phyloP scores from a whole-genome alignment of 495 filamentous ascomycete genomes.

The Durotheca rogersii region DNA sequence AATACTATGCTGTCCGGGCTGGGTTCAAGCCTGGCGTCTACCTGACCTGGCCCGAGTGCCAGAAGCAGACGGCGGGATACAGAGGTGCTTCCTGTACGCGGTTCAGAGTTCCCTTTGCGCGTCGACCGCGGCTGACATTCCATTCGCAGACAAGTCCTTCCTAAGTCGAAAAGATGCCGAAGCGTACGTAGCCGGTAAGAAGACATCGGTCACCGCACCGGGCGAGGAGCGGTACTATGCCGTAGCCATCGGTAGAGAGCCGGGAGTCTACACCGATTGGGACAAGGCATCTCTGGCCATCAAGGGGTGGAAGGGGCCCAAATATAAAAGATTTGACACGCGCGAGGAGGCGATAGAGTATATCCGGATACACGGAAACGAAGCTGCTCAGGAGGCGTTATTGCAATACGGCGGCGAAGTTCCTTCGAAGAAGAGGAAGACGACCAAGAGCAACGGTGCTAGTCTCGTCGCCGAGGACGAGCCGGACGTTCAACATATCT shows the following conservation, averaged over 20 bases:
- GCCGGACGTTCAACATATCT: conserved; percentile 66
- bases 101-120: background rate
- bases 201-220: conserved; percentile 34
- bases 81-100: conserved; percentile 77
- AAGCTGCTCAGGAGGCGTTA: conserved; percentile 64
- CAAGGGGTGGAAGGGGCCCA: conserved; percentile 71
- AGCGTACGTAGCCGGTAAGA: conserved; percentile 68
- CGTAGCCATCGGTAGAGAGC: conserved; percentile 75
- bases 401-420: conserved; percentile 35
- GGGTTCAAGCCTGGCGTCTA: conserved; percentile 87
- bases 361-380: conserved; percentile 36
- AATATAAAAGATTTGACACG: conserved; percentile 78
- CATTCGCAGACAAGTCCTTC: conserved; percentile 75
- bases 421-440: conserved; percentile 30
- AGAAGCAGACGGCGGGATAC: conserved; percentile 80
- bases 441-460: conserved; percentile 37
- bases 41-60: conserved; percentile 75
- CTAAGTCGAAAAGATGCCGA: conserved; percentile 72
- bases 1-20: conserved; percentile 84
- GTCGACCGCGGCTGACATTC: conserved; percentile 17
- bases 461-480: conserved; percentile 43
- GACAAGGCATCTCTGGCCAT: conserved; percentile 73
- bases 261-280: conserved; percentile 92
- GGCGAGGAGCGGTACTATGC: conserved; percentile 64
- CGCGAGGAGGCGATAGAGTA: conserved; percentile 67